Base-by-base conservation (phyloP, 805 yeast species). In the Teunomyces aglyptinius region DNA sequence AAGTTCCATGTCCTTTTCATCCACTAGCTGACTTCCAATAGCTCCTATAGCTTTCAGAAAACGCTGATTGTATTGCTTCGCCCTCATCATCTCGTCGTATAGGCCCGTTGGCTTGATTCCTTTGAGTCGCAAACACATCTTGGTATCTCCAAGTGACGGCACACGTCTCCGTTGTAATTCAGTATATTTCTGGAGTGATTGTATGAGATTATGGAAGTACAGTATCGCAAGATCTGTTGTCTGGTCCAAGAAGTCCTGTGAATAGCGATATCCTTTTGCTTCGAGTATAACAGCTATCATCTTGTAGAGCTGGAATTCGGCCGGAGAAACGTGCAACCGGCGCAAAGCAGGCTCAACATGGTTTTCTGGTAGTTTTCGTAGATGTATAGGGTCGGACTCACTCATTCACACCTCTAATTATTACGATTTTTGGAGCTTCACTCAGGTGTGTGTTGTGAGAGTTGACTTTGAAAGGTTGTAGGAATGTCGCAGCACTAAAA, bases 91-190 rank as follows among this genome's bases (percentile, higher is more conserved):
- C 48, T 78, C 80, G 1, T 61, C 58, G 41, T 68, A 64, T 6
- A 85, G 51, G 2, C 68, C 80, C 1, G 54, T 32, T 11, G 73
- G 60, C 4, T 64, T 49, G 15, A 85, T 55, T 24, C 68, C 60
- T 28, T 76, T 77, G 8, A 75, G 71, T 29, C 65, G 60, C 1
- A 80, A 53, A 41, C 82, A 59, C 43, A 81, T 54, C 18, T 64
- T 61, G 8, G 82, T 46, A 60, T 86, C 91, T 24, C 65, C 67
- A 15, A 75, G 65, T 0, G 85, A 68, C 1, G 85, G 81, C n/a
- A 60, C 59, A 15, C 71, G 66, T 43, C 90, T 73, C 53, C 92
- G 69, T 60, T 85, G 91, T 1, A 78, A 62, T 46, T 81, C 82
- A 2, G 83, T 73, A 28, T 79, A 61, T 49, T 74, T 74, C 40